Conservation (phyloP, 345 rosid species). For the Bruguiera sexangula region DNA sequence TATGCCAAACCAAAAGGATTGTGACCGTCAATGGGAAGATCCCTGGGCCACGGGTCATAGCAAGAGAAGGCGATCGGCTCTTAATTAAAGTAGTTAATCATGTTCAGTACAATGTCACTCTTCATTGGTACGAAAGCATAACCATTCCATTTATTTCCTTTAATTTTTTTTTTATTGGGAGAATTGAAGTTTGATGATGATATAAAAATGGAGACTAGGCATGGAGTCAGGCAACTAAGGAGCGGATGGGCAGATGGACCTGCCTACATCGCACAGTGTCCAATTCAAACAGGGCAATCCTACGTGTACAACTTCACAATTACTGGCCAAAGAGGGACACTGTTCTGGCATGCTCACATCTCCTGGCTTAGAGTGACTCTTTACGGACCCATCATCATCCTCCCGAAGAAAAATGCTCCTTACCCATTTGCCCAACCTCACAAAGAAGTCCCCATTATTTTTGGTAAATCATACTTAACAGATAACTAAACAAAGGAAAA, state of each 20-base stretch:
- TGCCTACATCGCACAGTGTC: constrained; percentile 49
- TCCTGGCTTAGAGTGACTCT: constrained; percentile 48
- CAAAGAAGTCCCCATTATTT: constrained; percentile 43
- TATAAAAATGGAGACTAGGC: constrained; percentile 26
- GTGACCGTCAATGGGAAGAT: constrained; percentile 68
- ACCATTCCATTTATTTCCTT: neutral
- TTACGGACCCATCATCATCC: constrained; percentile 48
- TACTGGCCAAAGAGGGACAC: constrained; percentile 50
- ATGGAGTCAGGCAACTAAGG: constrained; percentile 44
- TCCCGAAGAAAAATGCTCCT: constrained; percentile 37
- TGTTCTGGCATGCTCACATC: constrained; percentile 59
- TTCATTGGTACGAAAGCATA: constrained; percentile 54
- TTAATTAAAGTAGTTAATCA: constrained; percentile 64
- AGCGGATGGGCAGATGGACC: constrained; percentile 67
- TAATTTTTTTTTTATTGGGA: neutral
- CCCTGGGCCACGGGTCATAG: constrained; percentile 64
- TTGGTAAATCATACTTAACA: constrained; percentile 28
- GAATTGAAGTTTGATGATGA: neutral
- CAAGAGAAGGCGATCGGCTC: constrained; percentile 71
- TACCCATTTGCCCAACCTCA: constrained; percentile 51
- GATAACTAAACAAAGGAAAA: too few relatives aligned
- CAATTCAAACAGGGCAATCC: constrained; percentile 46
- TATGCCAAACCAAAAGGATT: constrained; percentile 67
- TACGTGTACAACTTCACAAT: constrained; percentile 48
- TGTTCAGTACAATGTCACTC: constrained; percentile 56